Evolutionary conservation across 139 green algal genomes (phyloP), one percentile per base, ranked within the genome.

Genomic region (Yamagishiella unicocca): DNA sequence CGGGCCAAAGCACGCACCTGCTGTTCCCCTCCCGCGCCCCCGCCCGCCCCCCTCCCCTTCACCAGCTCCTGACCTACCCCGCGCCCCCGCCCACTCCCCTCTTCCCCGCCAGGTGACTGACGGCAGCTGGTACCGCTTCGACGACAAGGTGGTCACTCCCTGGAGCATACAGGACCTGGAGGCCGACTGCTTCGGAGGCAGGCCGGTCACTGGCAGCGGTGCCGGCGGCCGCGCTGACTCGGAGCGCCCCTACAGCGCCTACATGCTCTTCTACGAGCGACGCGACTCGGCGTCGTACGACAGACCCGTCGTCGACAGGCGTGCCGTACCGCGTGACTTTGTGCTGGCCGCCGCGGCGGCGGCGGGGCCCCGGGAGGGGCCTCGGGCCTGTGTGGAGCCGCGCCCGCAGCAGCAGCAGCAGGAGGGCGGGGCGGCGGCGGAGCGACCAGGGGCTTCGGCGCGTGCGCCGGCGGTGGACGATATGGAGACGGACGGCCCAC

Each of bases 241-340:
- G 22, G 95, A 99, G 46, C 90, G 96, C 3, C 92, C 96, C 24
- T 96, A 99, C 94, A 96, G 89, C 54, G 97, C 97, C 27, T 99
- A 99, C 94, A 98, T 99, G 93, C 95, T 99, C 7, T 95, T 99
- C 46, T 99, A 99, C 82, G 97, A 99, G 91, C 91, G 94, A 19
- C 55, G 83, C 4, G 73, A 93, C 17, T 46, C 62, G 12, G 1
- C 50, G 27, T 72, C 38, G 3, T 73, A 54, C n/a, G 76, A 93
- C 37, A 9, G 40, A 21, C 55, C 64, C 25, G 79, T 38, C 10
- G 61, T 42, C 17, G 58, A 71, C 19, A 85, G 67, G 70, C 27
- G 82, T 4, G 1, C 42, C 50, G 61, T 89, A 9, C 45, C 50
- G 43, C 55, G 76, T 21, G 58, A 71, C 31, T 6, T 84, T 58